A percentile compares a stretch with the other conserved stretches of the same genome.
Conservation (phyloP, 225 moss, liverwort and hornwort genomes). For the Marchantia paleacea region DNA sequence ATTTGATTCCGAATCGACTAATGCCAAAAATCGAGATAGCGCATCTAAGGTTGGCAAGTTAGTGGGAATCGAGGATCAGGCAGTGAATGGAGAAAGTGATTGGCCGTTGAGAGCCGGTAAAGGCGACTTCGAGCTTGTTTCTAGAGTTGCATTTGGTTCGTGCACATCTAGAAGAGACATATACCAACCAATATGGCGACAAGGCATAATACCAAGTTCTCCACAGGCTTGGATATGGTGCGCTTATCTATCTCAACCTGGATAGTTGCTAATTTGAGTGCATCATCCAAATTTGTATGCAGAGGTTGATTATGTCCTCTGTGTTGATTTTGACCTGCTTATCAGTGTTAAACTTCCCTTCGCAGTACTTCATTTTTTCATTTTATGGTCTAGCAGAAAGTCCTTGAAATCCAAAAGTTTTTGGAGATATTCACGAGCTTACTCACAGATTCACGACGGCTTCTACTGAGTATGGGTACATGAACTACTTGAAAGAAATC, state of each 20-base stretch:
- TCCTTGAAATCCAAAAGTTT: too few species aligned
- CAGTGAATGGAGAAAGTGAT: background rate
- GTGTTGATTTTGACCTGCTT: background rate
- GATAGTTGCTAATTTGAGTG: background rate
- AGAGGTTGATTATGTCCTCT: background rate
- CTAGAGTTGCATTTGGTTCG: slow-evolving; percentile 82
- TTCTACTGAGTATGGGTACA: background rate
- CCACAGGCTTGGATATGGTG: slow-evolving; percentile 92
- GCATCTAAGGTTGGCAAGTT: background rate
- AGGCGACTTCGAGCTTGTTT: slow-evolving; percentile 31
- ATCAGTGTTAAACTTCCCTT: background rate
- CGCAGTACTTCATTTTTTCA: background rate
- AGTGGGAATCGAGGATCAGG: background rate
- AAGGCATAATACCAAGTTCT: slow-evolving; percentile 64
- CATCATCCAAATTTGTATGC: background rate
- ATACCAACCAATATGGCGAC: slow-evolving; percentile 74
- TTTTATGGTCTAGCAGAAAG: too few species aligned
- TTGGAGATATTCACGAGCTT: background rate
- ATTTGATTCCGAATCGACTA: background rate
- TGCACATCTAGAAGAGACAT: slow-evolving; percentile 69
- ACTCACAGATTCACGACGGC: too few species aligned
- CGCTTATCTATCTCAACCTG: slow-evolving; percentile 3
- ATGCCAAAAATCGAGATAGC: background rate
- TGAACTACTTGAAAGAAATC: slow-evolving; percentile 8
- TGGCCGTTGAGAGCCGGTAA: background rate